A percentile compares a stretch with the other conserved stretches of the same genome.
phyloP scores from a whole-genome alignment of 495 filamentous ascomycete species.

The Venustampulla echinocandica region DNA sequence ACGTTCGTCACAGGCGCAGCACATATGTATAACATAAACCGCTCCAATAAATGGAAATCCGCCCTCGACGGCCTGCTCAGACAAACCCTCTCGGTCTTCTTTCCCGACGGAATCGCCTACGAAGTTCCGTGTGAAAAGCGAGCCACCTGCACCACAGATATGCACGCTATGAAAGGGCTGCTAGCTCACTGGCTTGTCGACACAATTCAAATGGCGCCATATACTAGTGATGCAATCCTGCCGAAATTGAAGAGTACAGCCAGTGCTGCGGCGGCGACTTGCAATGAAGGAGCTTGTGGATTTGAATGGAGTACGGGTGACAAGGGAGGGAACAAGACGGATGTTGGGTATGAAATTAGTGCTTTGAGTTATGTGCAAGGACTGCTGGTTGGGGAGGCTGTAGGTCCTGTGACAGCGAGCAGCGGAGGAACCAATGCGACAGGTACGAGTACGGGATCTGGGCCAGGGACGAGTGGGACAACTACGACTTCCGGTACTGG shows the following conservation, averaged over 20 bases:
- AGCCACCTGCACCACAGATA: constrained; percentile 60
- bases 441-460: constrained; percentile 30
- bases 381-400: constrained; percentile 38
- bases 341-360: constrained; percentile 66
- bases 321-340: constrained; percentile 25
- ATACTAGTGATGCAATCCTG: constrained; percentile 45
- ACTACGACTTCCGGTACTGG: constrained; percentile 28
- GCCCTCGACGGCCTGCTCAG: constrained; percentile 48
- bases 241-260: constrained; percentile 49
- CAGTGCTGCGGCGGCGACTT: constrained; percentile 51
- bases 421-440: constrained; percentile 10
- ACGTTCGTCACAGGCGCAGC: constrained; percentile 66
- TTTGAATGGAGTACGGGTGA: constrained; percentile 45
- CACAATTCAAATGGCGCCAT: constrained; percentile 57
- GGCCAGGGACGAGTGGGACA: constrained; percentile 44
- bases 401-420: constrained; percentile 31
- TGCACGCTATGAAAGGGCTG: constrained; percentile 69
- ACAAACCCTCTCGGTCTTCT: constrained; percentile 47
- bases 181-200: constrained; percentile 61
- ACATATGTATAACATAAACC: constrained; percentile 67
- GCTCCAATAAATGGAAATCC: constrained; percentile 47
- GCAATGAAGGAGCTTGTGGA: constrained; percentile 41
- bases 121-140: constrained; percentile 64
- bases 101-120: constrained; percentile 46
- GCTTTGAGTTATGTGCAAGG: constrained; percentile 61